These are phyloP conservation scores for Gymnopilus junonius DNA, from an alignment of 768 basidiomycete species.

Conservation along the genomic window DNA sequence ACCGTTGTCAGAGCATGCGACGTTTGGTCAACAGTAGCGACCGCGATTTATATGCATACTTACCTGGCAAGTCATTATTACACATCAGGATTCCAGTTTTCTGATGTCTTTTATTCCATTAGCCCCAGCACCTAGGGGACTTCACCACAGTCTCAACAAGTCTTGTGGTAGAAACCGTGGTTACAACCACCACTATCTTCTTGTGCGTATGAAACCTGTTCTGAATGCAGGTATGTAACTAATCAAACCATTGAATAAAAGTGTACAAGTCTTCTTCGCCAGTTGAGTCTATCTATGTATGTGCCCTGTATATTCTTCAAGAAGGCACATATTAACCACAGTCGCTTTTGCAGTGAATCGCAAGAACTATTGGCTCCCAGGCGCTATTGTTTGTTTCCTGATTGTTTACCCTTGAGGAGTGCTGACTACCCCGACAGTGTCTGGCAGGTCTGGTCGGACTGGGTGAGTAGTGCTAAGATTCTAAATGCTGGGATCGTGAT, in stretches of 20 bases:
- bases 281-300: constrained; percentile 3
- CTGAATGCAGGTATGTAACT: not conserved
- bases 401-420: too few species aligned
- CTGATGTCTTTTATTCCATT: not conserved
- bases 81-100: not conserved
- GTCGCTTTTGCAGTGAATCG: not conserved
- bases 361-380: not conserved
- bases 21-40: not conserved
- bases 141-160: not conserved
- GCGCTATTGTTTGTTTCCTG: not conserved
- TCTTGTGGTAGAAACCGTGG: not conserved
- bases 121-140: constrained; percentile 3
- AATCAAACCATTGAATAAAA: not conserved
- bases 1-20: not conserved
- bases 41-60: not conserved
- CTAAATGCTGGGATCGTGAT: too few species aligned
- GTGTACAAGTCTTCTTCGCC: constrained; percentile 7
- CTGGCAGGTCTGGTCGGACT: not conserved
- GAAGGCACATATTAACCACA: too few species aligned
- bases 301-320: not conserved
- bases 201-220: not conserved
- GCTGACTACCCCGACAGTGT: not conserved
- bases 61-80: not conserved
- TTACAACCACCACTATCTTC: not conserved
- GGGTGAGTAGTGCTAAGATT: not conserved